These are phyloP conservation scores for Didymellaceae sp. DNA, from an alignment of 2,329 filamentous ascomycete species.

Conservation along the genomic window DNA sequence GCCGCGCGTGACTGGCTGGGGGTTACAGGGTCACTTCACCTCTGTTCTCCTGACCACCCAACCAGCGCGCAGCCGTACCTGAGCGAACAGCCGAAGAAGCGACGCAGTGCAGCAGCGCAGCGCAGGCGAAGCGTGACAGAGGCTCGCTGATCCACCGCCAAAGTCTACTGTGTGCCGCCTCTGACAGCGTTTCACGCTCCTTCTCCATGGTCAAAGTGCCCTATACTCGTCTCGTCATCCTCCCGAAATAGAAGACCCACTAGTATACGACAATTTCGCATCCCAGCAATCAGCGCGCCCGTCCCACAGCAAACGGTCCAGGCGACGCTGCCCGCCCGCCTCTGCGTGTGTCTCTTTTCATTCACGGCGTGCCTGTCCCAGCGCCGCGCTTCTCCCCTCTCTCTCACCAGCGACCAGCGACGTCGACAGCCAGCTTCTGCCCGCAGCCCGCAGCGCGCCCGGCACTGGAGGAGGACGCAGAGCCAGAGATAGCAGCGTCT, in stretches of 20 bases:
- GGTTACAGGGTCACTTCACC: neutral
- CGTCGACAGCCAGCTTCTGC: too few species aligned
- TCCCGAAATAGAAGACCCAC: slow-evolving; percentile 14
- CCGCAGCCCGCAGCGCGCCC: slow-evolving; percentile 8
- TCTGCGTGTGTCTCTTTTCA: slow-evolving; percentile 16
- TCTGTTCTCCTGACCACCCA: neutral
- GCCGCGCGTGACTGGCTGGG: slow-evolving; percentile 6
- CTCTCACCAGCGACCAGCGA: too few species aligned
- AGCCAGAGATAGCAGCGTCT: neutral
- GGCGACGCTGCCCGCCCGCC: slow-evolving; percentile 7
- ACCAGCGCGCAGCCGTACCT: neutral
- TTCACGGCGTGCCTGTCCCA: slow-evolving; percentile 19
- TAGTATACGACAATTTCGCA: slow-evolving; percentile 22
- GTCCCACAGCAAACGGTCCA: slow-evolving; percentile 11
- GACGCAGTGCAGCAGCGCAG: neutral
- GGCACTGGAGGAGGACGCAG: slow-evolving; percentile 3
- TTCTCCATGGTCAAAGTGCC: slow-evolving; percentile 2
- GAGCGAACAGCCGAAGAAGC: neutral
- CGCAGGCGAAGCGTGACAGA: neutral
- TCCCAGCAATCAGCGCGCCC: slow-evolving; percentile 21
- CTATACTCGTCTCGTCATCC: slow-evolving; percentile 15
- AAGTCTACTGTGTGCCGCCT: too few species aligned
- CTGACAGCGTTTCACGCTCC: slow-evolving; percentile 10
- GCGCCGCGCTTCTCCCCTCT: too few species aligned
- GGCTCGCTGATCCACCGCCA: too few species aligned